Conservation (phyloP, 495 filamentous ascomycete species). For the Tirmania nivea region DNA sequence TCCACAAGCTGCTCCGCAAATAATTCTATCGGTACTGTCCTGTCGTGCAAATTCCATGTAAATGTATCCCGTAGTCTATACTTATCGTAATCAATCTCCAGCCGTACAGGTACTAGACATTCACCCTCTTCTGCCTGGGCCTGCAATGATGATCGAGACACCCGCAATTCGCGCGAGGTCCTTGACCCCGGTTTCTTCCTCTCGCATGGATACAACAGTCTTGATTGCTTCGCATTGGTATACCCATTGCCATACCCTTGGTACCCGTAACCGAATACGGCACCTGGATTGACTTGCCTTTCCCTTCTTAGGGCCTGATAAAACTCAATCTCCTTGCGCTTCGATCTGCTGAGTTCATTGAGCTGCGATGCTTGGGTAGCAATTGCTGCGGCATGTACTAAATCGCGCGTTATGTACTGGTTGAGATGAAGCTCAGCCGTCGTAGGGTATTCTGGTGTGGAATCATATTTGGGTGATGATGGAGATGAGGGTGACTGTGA, state of each 20-base stretch:
- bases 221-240: constrained; percentile 37
- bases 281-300: constrained; percentile 33
- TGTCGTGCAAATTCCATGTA: constrained; percentile 93
- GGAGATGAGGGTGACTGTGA: neutral
- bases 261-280: constrained; percentile 61
- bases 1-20: constrained; percentile 82
- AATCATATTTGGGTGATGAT: neutral
- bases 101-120: constrained; percentile 68
- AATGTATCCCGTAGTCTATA: constrained; percentile 93
- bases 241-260: constrained; percentile 69
- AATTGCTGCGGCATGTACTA: constrained; percentile 41
- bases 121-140: constrained; percentile 75
- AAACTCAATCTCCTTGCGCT: constrained; percentile 31
- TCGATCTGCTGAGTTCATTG: constrained; percentile 19
- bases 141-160: constrained; percentile 54
- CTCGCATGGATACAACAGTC: constrained; percentile 51
- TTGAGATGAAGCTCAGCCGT: constrained; percentile 28
- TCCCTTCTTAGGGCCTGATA: constrained; percentile 30
- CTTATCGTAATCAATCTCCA: constrained; percentile 92
- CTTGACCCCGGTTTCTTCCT: constrained; percentile 53
- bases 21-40: constrained; percentile 49
- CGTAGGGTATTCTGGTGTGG: constrained; percentile 12
- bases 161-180: constrained; percentile 44
- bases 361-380: constrained; percentile 20
- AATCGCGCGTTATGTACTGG: constrained; percentile 58